phyloP scores from a whole-genome alignment of 495 filamentous ascomycete species.

The Podospora sp. region DNA sequence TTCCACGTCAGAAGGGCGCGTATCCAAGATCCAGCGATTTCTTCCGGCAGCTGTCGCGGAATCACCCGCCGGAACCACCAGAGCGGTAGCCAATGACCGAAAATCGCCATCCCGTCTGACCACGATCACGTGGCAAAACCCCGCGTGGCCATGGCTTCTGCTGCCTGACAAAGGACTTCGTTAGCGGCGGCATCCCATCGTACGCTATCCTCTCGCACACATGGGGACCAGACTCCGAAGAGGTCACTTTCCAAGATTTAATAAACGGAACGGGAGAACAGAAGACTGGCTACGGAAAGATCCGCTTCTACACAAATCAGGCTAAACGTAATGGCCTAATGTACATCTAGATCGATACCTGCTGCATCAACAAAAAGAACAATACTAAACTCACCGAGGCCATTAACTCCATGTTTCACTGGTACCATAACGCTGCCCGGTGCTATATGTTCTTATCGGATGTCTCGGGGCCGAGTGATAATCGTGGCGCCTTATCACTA shows the following conservation, averaged over 20 bases:
- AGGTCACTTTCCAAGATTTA: slow-evolving; percentile 38
- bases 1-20: background rate
- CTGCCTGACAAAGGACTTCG: slow-evolving; percentile 3
- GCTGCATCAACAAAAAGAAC: slow-evolving; percentile 38
- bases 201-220: slow-evolving; percentile 48
- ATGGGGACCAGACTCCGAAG: slow-evolving; percentile 35
- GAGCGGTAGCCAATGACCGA: too few relatives aligned
- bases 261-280: background rate
- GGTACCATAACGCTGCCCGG: slow-evolving; percentile 30
- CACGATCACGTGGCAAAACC: slow-evolving; percentile 4
- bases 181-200: background rate
- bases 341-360: slow-evolving; percentile 40
- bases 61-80: background rate
- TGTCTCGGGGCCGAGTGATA: slow-evolving; percentile 15
- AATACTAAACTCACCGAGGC: slow-evolving; percentile 34
- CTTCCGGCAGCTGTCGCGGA: background rate
- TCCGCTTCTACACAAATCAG: slow-evolving; percentile 28
- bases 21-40: slow-evolving; percentile 3
- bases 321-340: slow-evolving; percentile 23
- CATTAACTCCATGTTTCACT: slow-evolving; percentile 35
- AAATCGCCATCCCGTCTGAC: too few relatives aligned
- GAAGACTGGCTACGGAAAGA: slow-evolving; percentile 32
- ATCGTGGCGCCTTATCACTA: background rate
- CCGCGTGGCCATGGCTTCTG: slow-evolving; percentile 1
- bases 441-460: slow-evolving; percentile 39